Evolutionary conservation across 768 basidiomycete genomes (phyloP).

Genomic region (Xerocomellus chrysenteron): DNA sequence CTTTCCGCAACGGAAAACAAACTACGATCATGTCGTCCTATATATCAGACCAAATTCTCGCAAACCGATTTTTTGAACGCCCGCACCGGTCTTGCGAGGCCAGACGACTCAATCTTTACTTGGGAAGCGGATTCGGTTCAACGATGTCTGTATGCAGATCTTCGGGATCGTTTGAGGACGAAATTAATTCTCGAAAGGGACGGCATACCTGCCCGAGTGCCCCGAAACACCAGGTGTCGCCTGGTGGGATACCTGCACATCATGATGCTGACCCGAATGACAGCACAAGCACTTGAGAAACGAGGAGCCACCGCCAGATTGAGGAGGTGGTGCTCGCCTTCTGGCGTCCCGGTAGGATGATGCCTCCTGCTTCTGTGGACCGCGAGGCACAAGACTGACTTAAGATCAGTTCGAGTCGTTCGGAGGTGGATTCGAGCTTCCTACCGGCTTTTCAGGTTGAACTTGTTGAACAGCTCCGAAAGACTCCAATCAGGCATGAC

Average conservation of each 20-base stretch:
- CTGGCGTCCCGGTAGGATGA: neutral
- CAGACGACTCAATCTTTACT: no score
- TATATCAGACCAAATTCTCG: neutral
- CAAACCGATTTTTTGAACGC: no score
- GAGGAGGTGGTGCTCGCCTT: neutral
- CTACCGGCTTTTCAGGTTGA: neutral
- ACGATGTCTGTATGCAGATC: neutral
- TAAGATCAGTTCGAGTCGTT: neutral
- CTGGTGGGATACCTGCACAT: neutral
- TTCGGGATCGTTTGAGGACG: neutral
- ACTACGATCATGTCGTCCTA: neutral
- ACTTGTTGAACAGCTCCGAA: neutral
- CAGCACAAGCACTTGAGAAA: neutral
- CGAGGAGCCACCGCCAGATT: neutral
- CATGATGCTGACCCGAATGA: neutral
- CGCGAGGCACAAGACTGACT: constrained; percentile 4
- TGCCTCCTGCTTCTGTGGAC: neutral
- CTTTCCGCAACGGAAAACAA: neutral
- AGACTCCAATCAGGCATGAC: neutral
- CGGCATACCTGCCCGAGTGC: neutral
- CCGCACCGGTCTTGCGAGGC: no score
- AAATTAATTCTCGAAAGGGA: neutral
- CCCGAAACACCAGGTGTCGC: neutral
- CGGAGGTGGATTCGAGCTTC: neutral
- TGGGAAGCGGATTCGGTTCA: neutral